These are phyloP conservation scores for Globisporangium canariense DNA, from an alignment of 352 stramenopile species.

Conservation along the genomic window DNA sequence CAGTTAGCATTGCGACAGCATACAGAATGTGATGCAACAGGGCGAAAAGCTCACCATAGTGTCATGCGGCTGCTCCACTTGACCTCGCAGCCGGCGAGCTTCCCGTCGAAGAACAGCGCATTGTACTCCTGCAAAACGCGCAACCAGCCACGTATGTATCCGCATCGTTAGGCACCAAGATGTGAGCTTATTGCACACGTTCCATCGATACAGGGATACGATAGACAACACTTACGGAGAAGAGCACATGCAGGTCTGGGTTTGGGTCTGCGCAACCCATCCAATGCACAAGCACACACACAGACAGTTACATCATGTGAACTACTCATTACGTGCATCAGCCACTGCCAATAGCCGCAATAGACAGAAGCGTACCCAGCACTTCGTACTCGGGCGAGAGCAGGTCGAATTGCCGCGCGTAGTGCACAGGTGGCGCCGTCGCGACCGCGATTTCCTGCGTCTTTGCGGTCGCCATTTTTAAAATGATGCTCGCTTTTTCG, in stretches of 20 bases:
- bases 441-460: neutral
- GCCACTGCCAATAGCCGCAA: neutral
- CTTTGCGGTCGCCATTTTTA: neutral
- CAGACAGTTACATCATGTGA: neutral
- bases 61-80: constrained; percentile 91
- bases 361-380: constrained; percentile 28
- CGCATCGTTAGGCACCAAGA: no score
- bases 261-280: constrained; percentile 59
- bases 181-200: neutral
- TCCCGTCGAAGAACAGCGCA: constrained; percentile 75
- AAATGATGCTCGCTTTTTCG: neutral
- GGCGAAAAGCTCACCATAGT: constrained; percentile 38
- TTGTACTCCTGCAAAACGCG: constrained; percentile 69
- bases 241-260: constrained; percentile 76
- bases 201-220: neutral
- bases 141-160: neutral
- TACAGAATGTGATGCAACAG: neutral
- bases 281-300: constrained; percentile 1
- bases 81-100: constrained; percentile 73
- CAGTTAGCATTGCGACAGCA: no score
- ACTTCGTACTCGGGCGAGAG: constrained; percentile 68
- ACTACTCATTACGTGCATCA: neutral
- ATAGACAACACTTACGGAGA: constrained; percentile 33
- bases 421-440: neutral
- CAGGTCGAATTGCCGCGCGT: constrained; percentile 33